A percentile compares a stretch with the other conserved stretches of the same genome.
Evolutionary conservation across 139 green algal species (phyloP).

Genomic region (Deuterostichococcus epilithicus): DNA sequence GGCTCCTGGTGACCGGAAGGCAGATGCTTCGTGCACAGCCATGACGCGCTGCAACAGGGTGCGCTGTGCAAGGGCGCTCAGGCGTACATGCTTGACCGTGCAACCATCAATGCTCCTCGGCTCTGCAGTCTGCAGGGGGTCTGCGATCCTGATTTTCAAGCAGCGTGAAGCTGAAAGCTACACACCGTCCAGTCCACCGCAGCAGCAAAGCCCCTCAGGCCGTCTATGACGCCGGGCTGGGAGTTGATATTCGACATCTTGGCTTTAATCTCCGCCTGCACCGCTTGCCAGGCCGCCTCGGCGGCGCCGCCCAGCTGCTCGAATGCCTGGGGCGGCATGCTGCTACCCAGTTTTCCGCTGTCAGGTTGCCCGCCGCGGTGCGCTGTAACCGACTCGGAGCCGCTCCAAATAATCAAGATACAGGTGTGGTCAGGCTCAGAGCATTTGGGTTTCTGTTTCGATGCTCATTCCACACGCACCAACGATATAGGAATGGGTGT

Average conservation of each 20-base stretch:
- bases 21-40: too few species aligned
- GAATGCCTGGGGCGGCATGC: not conserved
- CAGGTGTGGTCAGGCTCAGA: too few species aligned
- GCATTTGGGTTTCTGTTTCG: too few species aligned
- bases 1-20: conserved; percentile 28
- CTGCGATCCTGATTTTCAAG: too few species aligned
- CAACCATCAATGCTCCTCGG: not conserved
- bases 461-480: too few species aligned
- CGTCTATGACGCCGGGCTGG: conserved; percentile 23
- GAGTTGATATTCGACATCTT: conserved; percentile 22
- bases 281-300: conserved; percentile 1
- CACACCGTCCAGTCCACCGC: conserved; percentile 48
- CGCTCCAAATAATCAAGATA: too few species aligned
- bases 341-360: too few species aligned
- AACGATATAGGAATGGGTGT: too few species aligned
- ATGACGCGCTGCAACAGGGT: not conserved
- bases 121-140: not conserved
- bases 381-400: too few species aligned
- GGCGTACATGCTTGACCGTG: not conserved
- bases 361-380: too few species aligned
- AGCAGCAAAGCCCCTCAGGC: conserved; percentile 29
- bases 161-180: too few species aligned
- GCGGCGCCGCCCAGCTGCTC: not conserved
- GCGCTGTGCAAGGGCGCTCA: not conserved
- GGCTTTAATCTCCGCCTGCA: conserved; percentile 19